A percentile compares a stretch with the other conserved stretches of the same genome.
phyloP scores from a whole-genome alignment of 2,329 filamentous ascomycete genomes.

The Aulographum hederae region DNA sequence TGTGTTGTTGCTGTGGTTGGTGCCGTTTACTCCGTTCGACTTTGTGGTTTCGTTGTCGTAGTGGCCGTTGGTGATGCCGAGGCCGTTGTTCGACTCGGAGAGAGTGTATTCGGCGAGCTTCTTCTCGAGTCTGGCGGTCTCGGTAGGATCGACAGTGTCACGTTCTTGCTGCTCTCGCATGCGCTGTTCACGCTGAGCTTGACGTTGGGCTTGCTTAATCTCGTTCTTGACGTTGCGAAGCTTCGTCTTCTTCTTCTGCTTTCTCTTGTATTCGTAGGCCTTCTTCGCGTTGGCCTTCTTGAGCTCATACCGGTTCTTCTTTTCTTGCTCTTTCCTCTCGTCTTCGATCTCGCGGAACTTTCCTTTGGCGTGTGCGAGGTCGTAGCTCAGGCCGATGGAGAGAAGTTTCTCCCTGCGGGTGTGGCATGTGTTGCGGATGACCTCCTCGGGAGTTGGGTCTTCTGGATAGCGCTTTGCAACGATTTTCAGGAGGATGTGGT shows the following conservation, averaged over 20 bases:
- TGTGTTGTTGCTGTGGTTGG: too few species aligned
- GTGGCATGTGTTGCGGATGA: constrained; percentile 46
- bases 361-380: constrained; percentile 51
- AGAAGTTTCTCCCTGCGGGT: constrained; percentile 53
- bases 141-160: too few species aligned
- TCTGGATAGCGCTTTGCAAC: constrained; percentile 40
- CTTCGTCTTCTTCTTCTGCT: constrained; percentile 17
- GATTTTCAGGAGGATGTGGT: constrained; percentile 59
- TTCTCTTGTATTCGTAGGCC: constrained; percentile 16
- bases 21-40: too few species aligned
- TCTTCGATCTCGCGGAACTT: constrained; percentile 33
- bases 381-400: constrained; percentile 50
- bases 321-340: constrained; percentile 20
- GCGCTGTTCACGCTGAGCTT: constrained; percentile 4
- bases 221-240: constrained; percentile 20
- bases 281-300: constrained; percentile 19
- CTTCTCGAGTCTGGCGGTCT: too few species aligned
- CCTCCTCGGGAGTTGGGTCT: constrained; percentile 42
- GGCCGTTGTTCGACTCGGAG: too few species aligned
- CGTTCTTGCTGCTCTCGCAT: too few species aligned
- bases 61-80: too few species aligned
- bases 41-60: too few species aligned
- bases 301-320: constrained; percentile 16
- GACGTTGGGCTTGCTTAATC: constrained; percentile 9
- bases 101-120: too few species aligned